These are phyloP conservation scores for Pythium rhizo-oryzae DNA, from an alignment of 352 stramenopile genomes.

Conservation along the genomic window DNA sequence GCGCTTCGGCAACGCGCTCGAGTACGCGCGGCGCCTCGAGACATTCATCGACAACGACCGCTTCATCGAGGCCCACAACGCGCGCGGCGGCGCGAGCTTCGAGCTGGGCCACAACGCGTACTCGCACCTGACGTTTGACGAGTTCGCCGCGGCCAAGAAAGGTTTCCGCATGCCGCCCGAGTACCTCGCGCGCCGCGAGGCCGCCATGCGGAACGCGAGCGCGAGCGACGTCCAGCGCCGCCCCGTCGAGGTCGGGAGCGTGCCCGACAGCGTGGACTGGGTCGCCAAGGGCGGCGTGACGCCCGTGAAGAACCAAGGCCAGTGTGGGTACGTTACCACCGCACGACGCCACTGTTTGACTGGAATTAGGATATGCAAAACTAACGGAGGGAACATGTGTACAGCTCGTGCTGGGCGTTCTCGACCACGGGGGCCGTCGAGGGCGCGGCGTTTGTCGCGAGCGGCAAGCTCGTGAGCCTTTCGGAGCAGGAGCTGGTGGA, in stretches of 20 bases:
- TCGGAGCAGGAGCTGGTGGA: constrained; percentile 99
- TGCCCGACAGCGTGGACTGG: constrained; percentile 93
- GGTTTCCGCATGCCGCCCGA: constrained; percentile 51
- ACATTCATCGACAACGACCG: constrained; percentile 85
- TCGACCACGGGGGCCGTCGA: constrained; percentile 97
- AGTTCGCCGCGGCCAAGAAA: constrained; percentile 89
- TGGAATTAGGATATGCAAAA: no score
- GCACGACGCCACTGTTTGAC: no score
- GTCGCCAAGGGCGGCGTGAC: constrained; percentile 93
- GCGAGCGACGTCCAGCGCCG: constrained; percentile 20
- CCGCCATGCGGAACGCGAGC: neutral
- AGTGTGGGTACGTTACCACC: constrained; percentile 7
- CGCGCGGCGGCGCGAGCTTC: constrained; percentile 72
- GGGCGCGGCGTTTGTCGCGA: constrained; percentile 95
- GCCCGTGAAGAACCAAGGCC: constrained; percentile 96
- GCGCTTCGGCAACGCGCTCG: constrained; percentile 51
- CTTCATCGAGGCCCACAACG: constrained; percentile 88
- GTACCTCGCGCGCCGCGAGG: constrained; percentile 68
- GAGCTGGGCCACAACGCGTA: constrained; percentile 93
- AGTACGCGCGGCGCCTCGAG: constrained; percentile 67
- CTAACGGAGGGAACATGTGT: no score
- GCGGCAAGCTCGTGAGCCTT: constrained; percentile 90
- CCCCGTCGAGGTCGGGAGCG: constrained; percentile 22
- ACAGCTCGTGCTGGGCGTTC: constrained; percentile 97
- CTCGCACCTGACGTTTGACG: constrained; percentile 95